Conservation (phyloP, 1,139 yeast species). For the Kodamaea fungicola region DNA sequence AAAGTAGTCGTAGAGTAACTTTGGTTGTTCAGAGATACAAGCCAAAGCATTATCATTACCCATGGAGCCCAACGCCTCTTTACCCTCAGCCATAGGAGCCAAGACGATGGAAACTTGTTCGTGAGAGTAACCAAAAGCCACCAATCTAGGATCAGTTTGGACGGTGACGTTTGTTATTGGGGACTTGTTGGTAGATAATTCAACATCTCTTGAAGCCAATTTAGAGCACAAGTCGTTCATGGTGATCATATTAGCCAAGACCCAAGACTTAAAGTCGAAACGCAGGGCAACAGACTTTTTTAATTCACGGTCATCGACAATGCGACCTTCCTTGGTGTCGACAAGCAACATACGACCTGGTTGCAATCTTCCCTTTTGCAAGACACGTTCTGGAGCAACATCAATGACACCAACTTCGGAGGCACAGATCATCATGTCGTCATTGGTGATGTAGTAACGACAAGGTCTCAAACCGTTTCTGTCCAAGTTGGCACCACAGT, state of each 20-base stretch:
- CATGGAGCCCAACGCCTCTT: constrained; percentile 97
- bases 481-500: constrained; percentile 97
- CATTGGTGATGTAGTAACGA: constrained; percentile 92
- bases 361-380: constrained; percentile 89
- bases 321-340: constrained; percentile 88
- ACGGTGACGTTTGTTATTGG: constrained; percentile 36
- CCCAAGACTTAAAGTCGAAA: constrained; percentile 92
- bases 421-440: constrained; percentile 95
- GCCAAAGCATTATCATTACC: constrained; percentile 98
- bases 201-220: constrained; percentile 48
- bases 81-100: constrained; percentile 95
- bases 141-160: constrained; percentile 77
- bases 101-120: constrained; percentile 83
- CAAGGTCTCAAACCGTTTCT: constrained; percentile 98
- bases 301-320: constrained; percentile 89
- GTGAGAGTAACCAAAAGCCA: constrained; percentile 87
- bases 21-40: constrained; percentile 91
- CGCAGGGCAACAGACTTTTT: constrained; percentile 79
- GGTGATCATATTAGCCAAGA: constrained; percentile 78
- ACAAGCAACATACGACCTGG: constrained; percentile 97
- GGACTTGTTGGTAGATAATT: constrained; percentile 20
- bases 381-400: constrained; percentile 75
- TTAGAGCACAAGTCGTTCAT: constrained; percentile 70
- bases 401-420: constrained; percentile 97
- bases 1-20: constrained; percentile 86